A percentile compares a stretch with the other conserved stretches of the same genome.
Conservation (phyloP, 768 basidiomycete genomes). For the Hortiboletus campestris region DNA sequence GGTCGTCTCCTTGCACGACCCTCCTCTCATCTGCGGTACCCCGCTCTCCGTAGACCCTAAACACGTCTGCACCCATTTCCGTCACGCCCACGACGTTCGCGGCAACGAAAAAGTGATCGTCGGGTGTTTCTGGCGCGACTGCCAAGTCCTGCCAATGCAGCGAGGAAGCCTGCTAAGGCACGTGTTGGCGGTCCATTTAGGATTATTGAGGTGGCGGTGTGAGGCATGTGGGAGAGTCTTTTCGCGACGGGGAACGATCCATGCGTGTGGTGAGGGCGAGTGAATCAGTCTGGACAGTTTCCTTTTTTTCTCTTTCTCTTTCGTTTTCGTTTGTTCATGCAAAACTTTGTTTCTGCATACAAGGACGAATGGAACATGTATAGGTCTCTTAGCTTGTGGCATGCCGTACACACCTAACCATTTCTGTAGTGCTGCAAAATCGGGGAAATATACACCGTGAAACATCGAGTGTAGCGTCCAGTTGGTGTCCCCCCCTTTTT, state of each 20-base stretch:
- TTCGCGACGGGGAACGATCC: conserved; percentile 16
- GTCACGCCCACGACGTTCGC: conserved; percentile 9
- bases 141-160: conserved; percentile 12
- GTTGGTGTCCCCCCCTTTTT: neutral
- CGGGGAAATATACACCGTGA: too few relatives aligned
- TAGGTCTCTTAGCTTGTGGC: neutral
- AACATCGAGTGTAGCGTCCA: too few relatives aligned
- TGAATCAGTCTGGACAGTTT: neutral
- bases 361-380: too few relatives aligned
- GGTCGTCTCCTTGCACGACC: neutral
- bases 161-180: conserved; percentile 21
- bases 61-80: conserved; percentile 9
- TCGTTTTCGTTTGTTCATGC: neutral
- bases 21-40: neutral
- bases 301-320: neutral
- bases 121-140: conserved; percentile 14
- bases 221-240: conserved; percentile 11
- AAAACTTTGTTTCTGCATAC: neutral
- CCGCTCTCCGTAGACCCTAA: conserved; percentile 3
- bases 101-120: conserved; percentile 18
- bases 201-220: conserved; percentile 14
- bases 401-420: neutral
- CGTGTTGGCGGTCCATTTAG: conserved; percentile 18
- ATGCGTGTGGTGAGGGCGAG: conserved; percentile 1
- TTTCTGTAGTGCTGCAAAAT: neutral